phyloP scores from a whole-genome alignment of 805 yeast species.

The Blastobotrys chiropterorum region DNA sequence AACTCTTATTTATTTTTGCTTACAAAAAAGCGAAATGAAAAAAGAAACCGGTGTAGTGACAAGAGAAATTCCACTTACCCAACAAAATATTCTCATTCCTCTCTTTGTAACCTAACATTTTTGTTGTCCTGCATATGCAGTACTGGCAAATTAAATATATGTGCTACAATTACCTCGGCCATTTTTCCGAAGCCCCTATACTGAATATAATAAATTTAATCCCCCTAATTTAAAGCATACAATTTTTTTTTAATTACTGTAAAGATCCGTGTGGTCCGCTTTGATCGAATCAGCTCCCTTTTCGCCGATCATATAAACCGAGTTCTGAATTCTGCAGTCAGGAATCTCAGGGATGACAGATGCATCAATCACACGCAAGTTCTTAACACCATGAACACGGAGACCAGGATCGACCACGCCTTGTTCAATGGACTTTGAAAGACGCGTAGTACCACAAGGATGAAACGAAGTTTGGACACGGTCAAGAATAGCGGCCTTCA shows the following conservation, averaged over 20 bases:
- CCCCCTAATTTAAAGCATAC: neutral
- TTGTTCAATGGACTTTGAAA: constrained; percentile 12
- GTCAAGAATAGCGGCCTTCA: constrained; percentile 29
- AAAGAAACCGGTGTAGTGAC: no score
- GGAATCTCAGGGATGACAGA: constrained; percentile 32
- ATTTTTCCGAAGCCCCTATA: no score
- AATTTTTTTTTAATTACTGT: neutral
- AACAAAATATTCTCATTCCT: no score
- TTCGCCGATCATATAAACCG: constrained; percentile 28
- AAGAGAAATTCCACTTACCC: no score
- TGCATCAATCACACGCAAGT: constrained; percentile 31
- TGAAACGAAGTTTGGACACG: constrained; percentile 31
- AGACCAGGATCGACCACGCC: constrained; percentile 30
- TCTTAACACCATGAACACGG: constrained; percentile 28
- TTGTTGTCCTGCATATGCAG: no score
- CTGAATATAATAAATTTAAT: no score
- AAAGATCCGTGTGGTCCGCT: constrained; percentile 1
- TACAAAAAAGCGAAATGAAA: no score
- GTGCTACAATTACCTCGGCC: no score
- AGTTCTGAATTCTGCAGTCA: constrained; percentile 27
- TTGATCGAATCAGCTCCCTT: constrained; percentile 29
- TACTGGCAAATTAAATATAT: no score
- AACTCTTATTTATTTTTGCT: no score
- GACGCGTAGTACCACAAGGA: constrained; percentile 30
- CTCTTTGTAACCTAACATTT: no score